A percentile compares a stretch with the other conserved stretches of the same genome.
phyloP scores from a whole-genome alignment of 2,329 filamentous ascomycete species.

The Penicillium nordicum region DNA sequence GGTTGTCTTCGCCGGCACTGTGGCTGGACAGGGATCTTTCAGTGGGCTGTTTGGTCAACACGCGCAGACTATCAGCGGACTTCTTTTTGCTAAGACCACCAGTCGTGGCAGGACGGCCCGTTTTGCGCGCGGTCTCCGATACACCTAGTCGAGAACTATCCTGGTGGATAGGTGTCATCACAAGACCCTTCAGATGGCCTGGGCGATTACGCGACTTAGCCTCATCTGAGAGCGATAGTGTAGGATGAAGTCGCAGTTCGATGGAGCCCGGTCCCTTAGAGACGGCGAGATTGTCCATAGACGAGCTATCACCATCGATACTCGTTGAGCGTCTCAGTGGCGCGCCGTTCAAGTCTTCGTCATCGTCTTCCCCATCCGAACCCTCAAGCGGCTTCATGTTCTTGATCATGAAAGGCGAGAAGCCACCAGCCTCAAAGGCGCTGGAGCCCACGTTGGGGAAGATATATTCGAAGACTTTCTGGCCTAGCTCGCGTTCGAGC shows the following conservation, averaged over 20 bases:
- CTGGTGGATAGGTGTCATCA: slow-evolving; percentile 34
- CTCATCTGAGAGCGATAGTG: slow-evolving; percentile 57
- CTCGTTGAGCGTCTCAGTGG: slow-evolving; percentile 30
- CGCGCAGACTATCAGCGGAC: slow-evolving; percentile 42
- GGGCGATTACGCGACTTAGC: slow-evolving; percentile 34
- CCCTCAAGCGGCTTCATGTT: slow-evolving; percentile 50
- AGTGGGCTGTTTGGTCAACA: slow-evolving; percentile 34
- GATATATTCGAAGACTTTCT: slow-evolving; percentile 93
- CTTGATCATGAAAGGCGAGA: slow-evolving; percentile 52
- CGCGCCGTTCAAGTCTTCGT: slow-evolving; percentile 12
- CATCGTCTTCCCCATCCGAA: slow-evolving; percentile 47
- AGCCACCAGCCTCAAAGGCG: slow-evolving; percentile 48
- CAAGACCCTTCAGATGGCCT: slow-evolving; percentile 31
- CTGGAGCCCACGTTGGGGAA: slow-evolving; percentile 75
- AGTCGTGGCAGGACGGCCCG: slow-evolving; percentile 30
- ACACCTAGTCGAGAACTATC: slow-evolving; percentile 25
- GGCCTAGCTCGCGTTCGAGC: slow-evolving; percentile 85
- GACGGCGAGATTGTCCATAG: slow-evolving; percentile 48
- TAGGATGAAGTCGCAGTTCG: slow-evolving; percentile 78
- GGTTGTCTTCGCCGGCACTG: slow-evolving; percentile 34
- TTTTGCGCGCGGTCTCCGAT: slow-evolving; percentile 24
- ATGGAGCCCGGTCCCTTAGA: slow-evolving; percentile 68
- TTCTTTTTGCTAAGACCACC: slow-evolving; percentile 38
- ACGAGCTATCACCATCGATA: slow-evolving; percentile 40
- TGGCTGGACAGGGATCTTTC: slow-evolving; percentile 38